phyloP scores from a whole-genome alignment of 192 early-diverging fungal species.

The Backusella parvicylindrica region DNA sequence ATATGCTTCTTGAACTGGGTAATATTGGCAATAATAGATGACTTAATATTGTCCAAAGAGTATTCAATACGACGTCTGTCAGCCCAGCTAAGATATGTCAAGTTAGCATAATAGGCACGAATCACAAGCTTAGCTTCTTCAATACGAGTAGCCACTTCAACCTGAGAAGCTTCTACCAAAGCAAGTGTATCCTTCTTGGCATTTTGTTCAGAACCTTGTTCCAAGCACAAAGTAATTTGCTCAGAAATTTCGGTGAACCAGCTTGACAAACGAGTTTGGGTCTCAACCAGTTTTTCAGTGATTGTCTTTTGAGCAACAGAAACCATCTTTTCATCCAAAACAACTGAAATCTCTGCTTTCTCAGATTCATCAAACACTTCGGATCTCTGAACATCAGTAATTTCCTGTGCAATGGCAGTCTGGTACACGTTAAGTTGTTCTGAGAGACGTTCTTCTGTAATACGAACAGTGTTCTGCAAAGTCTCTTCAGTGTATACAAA shows the following conservation, averaged over 20 bases:
- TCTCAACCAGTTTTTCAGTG: not conserved
- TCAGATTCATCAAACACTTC: not conserved
- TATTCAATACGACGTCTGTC: conserved; percentile 19
- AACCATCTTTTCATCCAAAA: conserved; percentile 8
- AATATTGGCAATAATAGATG: conserved; percentile 14
- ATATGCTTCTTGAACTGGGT: conserved; percentile 4
- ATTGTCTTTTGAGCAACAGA: conserved; percentile 11
- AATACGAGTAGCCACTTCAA: not conserved
- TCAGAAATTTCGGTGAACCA: conserved; percentile 6
- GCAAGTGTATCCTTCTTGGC: not conserved
- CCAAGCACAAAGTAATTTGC: conserved; percentile 2
- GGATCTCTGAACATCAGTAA: conserved; percentile 3
- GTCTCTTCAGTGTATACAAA: not conserved
- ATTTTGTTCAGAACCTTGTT: not conserved
- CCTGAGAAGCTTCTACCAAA: conserved; percentile 8
- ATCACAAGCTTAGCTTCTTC: conserved; percentile 15
- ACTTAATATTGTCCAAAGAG: conserved; percentile 9
- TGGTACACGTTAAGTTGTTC: conserved; percentile 5
- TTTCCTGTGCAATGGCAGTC: conserved; percentile 10
- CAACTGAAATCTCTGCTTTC: not conserved
- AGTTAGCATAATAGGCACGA: conserved; percentile 19
- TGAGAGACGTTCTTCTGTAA: not conserved
- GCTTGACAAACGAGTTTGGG: not conserved
- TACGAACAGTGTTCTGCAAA: not conserved
- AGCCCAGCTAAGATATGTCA: conserved; percentile 16